Conservation (phyloP, 75 land plant species). For the Pinus taeda region DNA sequence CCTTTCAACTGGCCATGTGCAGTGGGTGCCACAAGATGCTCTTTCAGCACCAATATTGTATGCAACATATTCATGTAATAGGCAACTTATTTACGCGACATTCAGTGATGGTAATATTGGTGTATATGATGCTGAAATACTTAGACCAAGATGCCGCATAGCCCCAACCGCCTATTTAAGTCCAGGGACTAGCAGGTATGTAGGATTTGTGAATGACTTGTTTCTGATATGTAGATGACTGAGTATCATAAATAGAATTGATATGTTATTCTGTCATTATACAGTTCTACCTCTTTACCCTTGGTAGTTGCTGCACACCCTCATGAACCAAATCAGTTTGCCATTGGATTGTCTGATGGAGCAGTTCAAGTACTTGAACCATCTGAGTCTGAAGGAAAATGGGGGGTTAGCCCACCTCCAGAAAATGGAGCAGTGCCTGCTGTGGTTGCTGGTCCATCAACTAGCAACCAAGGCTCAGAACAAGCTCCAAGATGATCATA, state of each 20-base stretch:
- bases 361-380: slow-evolving; percentile 22
- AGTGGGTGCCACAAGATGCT: slow-evolving; percentile 57
- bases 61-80: slow-evolving; percentile 78
- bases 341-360: slow-evolving; percentile 22
- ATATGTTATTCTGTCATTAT: neutral
- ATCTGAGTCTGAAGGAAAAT: slow-evolving; percentile 17
- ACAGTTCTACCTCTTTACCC: slow-evolving; percentile 5
- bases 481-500: slow-evolving; percentile 7
- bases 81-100: slow-evolving; percentile 56
- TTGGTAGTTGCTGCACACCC: slow-evolving; percentile 22
- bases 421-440: slow-evolving; percentile 2
- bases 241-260: neutral
- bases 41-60: slow-evolving; percentile 54
- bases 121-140: slow-evolving; percentile 54
- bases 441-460: slow-evolving; percentile 4
- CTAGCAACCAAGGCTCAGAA: slow-evolving; percentile 4
- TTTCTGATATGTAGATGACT: neutral
- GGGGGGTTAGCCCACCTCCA: slow-evolving; percentile 2
- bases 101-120: slow-evolving; percentile 82
- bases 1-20: neutral
- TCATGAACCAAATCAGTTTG: slow-evolving; percentile 16
- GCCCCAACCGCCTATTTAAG: slow-evolving; percentile 9
- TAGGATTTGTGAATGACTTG: neutral
- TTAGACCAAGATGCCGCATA: slow-evolving; percentile 67
- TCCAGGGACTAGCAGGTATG: neutral